phyloP scores from a whole-genome alignment of 352 stramenopile genomes.

The Pythium myriotylum region DNA sequence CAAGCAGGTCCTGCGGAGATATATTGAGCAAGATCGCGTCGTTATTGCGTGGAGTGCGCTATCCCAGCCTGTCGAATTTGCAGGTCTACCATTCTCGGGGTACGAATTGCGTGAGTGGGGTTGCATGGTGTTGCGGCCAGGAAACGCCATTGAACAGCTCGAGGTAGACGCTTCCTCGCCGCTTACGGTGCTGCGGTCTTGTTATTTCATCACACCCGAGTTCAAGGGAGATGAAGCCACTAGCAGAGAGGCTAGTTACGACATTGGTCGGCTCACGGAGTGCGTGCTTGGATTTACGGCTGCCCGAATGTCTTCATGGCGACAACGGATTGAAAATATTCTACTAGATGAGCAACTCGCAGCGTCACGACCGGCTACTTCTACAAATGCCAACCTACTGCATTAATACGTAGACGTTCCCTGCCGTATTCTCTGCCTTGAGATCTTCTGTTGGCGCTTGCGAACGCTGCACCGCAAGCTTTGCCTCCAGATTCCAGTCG shows the following conservation, averaged over 20 bases:
- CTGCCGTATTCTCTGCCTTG: too few species aligned
- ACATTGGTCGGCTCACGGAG: constrained; percentile 20
- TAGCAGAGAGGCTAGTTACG: background rate
- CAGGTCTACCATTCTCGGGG: constrained; percentile 7
- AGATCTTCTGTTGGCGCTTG: background rate
- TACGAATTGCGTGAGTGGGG: constrained; percentile 13
- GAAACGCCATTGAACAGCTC: background rate
- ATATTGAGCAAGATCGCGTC: constrained; percentile 35
- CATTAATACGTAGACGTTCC: too few species aligned
- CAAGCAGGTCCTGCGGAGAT: constrained; percentile 44
- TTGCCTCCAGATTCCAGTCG: constrained; percentile 57
- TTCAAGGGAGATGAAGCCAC: background rate
- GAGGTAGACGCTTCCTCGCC: background rate
- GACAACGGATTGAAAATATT: constrained; percentile 21
- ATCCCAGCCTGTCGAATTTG: constrained; percentile 43
- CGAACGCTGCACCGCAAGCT: constrained; percentile 50
- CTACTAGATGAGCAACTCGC: constrained; percentile 11
- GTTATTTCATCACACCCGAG: constrained; percentile 22
- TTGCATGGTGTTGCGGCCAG: constrained; percentile 32
- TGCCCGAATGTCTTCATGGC: constrained; percentile 6
- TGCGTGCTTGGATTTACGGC: constrained; percentile 9
- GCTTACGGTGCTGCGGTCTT: constrained; percentile 9
- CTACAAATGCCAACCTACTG: too few species aligned
- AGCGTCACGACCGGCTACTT: background rate
- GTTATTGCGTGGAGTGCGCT: constrained; percentile 48